Conservation (phyloP, 371 early-diverging fungal genomes). For the Mucor indicus region DNA sequence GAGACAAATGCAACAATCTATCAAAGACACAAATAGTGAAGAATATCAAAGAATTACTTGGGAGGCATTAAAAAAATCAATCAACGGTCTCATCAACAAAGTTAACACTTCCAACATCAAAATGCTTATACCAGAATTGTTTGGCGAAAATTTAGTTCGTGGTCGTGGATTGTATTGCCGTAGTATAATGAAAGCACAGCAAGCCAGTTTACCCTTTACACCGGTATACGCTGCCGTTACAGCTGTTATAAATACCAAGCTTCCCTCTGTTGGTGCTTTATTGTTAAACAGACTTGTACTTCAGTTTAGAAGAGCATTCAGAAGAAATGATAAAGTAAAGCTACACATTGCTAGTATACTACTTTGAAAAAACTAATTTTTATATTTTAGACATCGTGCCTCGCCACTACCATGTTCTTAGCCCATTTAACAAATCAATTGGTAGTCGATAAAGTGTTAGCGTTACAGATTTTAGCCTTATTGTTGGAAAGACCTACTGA, state of each 20-base stretch:
- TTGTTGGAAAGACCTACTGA: conserved; percentile 92
- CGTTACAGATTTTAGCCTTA: conserved; percentile 83
- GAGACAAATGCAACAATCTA: conserved; percentile 78
- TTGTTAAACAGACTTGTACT: conserved; percentile 81
- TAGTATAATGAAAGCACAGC: conserved; percentile 91
- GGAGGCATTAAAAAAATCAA: conserved; percentile 93
- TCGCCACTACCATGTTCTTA: conserved; percentile 84
- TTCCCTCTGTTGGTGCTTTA: conserved; percentile 90
- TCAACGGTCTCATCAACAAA: conserved; percentile 96
- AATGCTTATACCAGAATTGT: conserved; percentile 85
- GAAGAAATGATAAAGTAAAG: conserved; percentile 88
- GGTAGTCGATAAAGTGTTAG: conserved; percentile 87
- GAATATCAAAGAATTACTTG: conserved; percentile 89
- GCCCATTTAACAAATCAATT: conserved; percentile 94
- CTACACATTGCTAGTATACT: background rate
- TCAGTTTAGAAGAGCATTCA: conserved; percentile 90
- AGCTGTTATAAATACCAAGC: conserved; percentile 90
- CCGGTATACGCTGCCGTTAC: conserved; percentile 90
- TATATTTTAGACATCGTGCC: conserved; percentile 55
- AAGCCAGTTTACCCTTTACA: conserved; percentile 86
- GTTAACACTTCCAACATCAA: conserved; percentile 91
- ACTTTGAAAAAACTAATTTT: background rate
- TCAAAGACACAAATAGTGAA: conserved; percentile 70
- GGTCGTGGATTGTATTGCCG: conserved; percentile 90
- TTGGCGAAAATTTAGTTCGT: conserved; percentile 89